Conservation (phyloP, 768 basidiomycete genomes). For the Gymnopilus dilepis region DNA sequence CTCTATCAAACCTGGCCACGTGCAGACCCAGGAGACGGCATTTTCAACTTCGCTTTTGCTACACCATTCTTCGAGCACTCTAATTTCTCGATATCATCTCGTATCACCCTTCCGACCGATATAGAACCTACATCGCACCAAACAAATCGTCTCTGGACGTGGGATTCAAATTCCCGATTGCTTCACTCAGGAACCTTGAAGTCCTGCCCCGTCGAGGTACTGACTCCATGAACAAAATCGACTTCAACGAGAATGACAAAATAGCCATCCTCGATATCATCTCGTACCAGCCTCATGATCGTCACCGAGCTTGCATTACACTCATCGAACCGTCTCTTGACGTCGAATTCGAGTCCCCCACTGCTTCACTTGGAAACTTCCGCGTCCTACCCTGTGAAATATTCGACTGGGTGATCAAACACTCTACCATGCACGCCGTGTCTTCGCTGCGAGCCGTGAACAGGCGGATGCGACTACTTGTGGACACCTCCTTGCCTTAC, state of each 20-base stretch:
- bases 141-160: too few species aligned
- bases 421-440: neutral
- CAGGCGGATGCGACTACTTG: neutral
- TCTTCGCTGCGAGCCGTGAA: neutral
- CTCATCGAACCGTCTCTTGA: neutral
- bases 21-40: too few species aligned
- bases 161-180: too few species aligned
- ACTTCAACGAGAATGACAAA: neutral
- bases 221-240: neutral
- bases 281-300: neutral
- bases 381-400: neutral
- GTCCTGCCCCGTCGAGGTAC: neutral
- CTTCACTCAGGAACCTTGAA: too few species aligned
- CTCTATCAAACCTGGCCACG: too few species aligned
- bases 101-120: too few species aligned
- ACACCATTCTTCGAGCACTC: too few species aligned
- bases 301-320: neutral
- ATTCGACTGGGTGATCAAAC: neutral
- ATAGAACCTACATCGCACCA: too few species aligned
- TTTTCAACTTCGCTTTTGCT: too few species aligned
- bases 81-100: too few species aligned
- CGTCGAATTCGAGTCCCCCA: neutral
- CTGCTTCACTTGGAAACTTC: neutral
- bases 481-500: constrained; percentile 5
- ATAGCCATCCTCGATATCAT: neutral